Evolutionary conservation across 306 rosid species (phyloP).

Genomic region (Sindora glabra): DNA sequence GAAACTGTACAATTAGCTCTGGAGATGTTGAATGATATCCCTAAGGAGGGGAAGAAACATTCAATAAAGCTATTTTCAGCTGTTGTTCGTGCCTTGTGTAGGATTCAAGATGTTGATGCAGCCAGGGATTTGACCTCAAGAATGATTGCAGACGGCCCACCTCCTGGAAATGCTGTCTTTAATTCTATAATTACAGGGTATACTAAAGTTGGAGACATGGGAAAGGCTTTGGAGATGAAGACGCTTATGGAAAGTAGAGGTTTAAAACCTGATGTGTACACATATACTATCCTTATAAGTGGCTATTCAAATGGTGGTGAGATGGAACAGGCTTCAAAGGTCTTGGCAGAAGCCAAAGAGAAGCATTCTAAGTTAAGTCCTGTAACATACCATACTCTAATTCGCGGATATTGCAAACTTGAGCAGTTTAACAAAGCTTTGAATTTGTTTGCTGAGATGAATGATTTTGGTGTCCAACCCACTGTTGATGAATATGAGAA

Average conservation of each 20-base stretch:
- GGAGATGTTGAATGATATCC: conserved; percentile 44
- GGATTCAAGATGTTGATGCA: conserved; percentile 42
- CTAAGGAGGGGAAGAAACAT: conserved; percentile 27
- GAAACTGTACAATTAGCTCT: conserved; percentile 51
- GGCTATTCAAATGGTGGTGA: conserved; percentile 68
- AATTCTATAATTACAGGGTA: conserved; percentile 52
- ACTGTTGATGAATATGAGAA: conserved; percentile 67
- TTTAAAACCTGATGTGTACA: conserved; percentile 69
- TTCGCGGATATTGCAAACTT: conserved; percentile 72
- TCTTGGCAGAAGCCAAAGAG: conserved; percentile 59
- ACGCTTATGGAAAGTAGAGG: conserved; percentile 72
- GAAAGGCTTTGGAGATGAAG: conserved; percentile 50
- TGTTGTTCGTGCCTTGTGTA: conserved; percentile 59
- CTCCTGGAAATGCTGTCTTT: conserved; percentile 80
- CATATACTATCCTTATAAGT: conserved; percentile 64
- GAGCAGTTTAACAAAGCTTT: conserved; percentile 67
- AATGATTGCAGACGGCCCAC: conserved; percentile 69
- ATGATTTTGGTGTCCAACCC: conserved; percentile 51
- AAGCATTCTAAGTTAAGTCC: conserved; percentile 52
- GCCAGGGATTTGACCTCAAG: conserved; percentile 50
- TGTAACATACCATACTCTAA: conserved; percentile 63
- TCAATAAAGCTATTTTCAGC: conserved; percentile 53
- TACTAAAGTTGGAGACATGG: conserved; percentile 54
- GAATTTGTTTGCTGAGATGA: conserved; percentile 67
- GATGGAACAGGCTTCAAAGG: conserved; percentile 65